Conservation (phyloP, 768 basidiomycete genomes). For the Termitomyces sp. region DNA sequence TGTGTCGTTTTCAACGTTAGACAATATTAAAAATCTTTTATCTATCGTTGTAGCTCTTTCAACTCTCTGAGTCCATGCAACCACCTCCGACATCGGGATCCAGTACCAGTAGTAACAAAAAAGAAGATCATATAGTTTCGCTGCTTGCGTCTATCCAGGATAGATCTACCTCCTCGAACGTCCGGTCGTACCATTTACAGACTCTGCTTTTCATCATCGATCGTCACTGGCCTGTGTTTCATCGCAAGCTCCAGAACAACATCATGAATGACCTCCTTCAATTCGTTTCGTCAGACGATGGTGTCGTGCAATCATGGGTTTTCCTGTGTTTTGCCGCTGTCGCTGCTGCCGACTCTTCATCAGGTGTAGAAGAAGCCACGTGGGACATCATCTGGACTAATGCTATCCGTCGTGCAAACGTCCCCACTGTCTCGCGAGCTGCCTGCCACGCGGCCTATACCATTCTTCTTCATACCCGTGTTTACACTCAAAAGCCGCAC, state of each 20-base stretch:
- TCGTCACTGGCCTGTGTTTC: constrained; percentile 65
- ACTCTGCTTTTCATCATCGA: constrained; percentile 81
- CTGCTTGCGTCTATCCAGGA: constrained; percentile 48
- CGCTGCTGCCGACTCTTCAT: constrained; percentile 34
- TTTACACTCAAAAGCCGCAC: constrained; percentile 19
- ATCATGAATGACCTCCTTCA: constrained; percentile 53
- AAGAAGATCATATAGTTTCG: constrained; percentile 54
- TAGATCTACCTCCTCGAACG: constrained; percentile 22
- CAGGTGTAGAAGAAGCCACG: constrained; percentile 15
- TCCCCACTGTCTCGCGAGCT: constrained; percentile 67
- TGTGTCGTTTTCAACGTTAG: constrained; percentile 22
- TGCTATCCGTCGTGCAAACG: constrained; percentile 67
- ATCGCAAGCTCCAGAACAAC: constrained; percentile 49
- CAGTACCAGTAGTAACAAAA: constrained; percentile 35
- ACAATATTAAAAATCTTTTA: background rate
- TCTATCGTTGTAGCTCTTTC: constrained; percentile 44
- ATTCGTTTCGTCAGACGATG: constrained; percentile 61
- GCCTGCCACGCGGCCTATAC: constrained; percentile 68
- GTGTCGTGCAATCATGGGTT: constrained; percentile 73
- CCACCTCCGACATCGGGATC: constrained; percentile 18
- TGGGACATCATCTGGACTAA: constrained; percentile 86
- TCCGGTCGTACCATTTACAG: constrained; percentile 57
- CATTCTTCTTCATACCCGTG: constrained; percentile 37
- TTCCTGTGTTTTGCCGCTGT: constrained; percentile 78
- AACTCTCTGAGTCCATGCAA: constrained; percentile 54